Evolutionary conservation across 345 rosid species (phyloP), one percentile per base, ranked within the genome.

Genomic region (Alliaria petiolata): DNA sequence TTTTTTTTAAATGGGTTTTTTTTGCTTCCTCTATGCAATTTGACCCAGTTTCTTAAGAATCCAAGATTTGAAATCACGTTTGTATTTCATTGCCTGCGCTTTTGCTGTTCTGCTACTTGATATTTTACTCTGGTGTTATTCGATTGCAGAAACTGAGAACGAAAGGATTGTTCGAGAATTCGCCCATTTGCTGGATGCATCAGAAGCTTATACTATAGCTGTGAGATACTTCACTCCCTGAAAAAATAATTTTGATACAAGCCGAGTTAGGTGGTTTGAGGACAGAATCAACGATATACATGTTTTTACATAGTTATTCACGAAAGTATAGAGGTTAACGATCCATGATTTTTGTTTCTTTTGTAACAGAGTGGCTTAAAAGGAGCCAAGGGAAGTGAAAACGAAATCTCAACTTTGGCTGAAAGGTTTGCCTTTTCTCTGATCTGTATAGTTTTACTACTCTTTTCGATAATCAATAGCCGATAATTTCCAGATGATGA

Each of bases 141-240:
- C 59, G 70, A 78, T 79, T 83, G 85, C 92, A 95, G 99, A 95
- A 82, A 83, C 80, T 42, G 90, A 86, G 75, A 85, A 88, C 53
- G 93, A 89, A 68, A 87, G 99, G 81, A 33, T 76, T 0, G 85
- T 83, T 31, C 83, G 99, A 77, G 99, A 95, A 72, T 88, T 83
- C 49, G 69, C 99, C 1, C 46, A 55, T 34, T 85, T 95, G 69
- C 33, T 88, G 36, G 99, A 91, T 81, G 84, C 95, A 15, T 44
- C 76, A 44, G 84, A 84, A 43, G 76, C 84, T 69, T 86, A 71
- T 73, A 40, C 22, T 3, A 43, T 75, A 7, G 64, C 58, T 79
- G 97, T 90, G 70, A 79, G 83, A 49, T 71, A 8, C 66, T 55
- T 76, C 69, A 4, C 51, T 7, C 22, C 17, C 31, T 60, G 26